Conservation (phyloP, 352 stramenopile genomes). For the Globisporangium ultimum region DNA sequence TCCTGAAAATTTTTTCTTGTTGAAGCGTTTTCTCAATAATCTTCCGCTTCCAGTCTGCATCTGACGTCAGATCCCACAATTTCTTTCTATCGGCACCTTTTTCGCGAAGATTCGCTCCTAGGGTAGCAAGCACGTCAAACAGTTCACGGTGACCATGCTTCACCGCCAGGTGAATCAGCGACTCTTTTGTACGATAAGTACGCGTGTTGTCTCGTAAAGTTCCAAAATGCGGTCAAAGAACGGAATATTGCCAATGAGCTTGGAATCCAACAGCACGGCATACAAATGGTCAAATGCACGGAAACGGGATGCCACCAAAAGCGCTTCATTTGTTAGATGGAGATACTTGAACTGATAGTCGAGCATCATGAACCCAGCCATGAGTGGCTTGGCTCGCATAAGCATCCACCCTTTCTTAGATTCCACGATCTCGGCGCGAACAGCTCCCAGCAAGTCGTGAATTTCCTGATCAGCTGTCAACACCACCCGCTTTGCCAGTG, state of each 20-base stretch:
- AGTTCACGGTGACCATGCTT: slow-evolving; percentile 18
- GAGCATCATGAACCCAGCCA: slow-evolving; percentile 26
- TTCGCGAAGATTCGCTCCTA: slow-evolving; percentile 19
- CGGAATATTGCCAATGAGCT: slow-evolving; percentile 9
- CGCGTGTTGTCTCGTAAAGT: slow-evolving; percentile 22
- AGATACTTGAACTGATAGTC: slow-evolving; percentile 22
- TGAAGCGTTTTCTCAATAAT: slow-evolving; percentile 8
- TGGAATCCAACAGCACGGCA: slow-evolving; percentile 17
- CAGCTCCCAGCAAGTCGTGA: slow-evolving; percentile 5
- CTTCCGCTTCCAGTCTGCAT: slow-evolving; percentile 9
- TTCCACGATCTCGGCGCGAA: slow-evolving; percentile 9
- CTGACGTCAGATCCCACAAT: slow-evolving; percentile 19
- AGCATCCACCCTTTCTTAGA: slow-evolving; percentile 3
- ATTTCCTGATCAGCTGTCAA: slow-evolving; percentile 13
- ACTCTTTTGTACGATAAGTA: slow-evolving; percentile 25
- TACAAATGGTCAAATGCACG: slow-evolving; percentile 28
- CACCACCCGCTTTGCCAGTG: slow-evolving; percentile 16
- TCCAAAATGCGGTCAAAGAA: slow-evolving; percentile 27
- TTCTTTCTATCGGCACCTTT: slow-evolving; percentile 15
- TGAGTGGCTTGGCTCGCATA: slow-evolving; percentile 24
- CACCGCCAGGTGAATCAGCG: slow-evolving; percentile 24
- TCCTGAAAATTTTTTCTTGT: too few species aligned
- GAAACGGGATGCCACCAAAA: slow-evolving; percentile 22
- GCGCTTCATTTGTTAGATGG: slow-evolving; percentile 16
- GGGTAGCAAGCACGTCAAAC: slow-evolving; percentile 10